Conservation (phyloP, 768 basidiomycete species). For the Lactifluus pinguis region DNA sequence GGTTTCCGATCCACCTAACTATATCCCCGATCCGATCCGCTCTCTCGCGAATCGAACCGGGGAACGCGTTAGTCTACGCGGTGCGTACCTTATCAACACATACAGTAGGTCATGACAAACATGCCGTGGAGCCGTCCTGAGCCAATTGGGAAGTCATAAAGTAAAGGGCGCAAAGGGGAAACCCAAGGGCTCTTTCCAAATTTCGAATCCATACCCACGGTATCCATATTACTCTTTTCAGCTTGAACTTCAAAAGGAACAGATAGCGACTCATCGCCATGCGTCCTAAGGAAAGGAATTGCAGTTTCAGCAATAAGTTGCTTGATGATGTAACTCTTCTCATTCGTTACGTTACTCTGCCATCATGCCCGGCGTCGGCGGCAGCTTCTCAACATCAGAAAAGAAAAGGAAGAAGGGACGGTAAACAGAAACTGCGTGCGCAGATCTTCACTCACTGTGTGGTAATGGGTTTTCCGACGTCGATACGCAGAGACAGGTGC, state of each 20-base stretch:
- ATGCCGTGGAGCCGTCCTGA: neutral
- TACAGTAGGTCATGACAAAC: neutral
- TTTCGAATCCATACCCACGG: neutral
- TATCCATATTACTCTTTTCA: neutral
- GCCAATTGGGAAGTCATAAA: neutral
- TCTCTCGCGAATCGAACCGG: neutral
- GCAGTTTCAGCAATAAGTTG: neutral
- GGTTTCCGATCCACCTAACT: neutral
- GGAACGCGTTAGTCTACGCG: neutral
- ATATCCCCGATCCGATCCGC: neutral
- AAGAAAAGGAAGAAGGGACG: neutral
- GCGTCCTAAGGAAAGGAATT: neutral
- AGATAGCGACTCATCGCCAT: neutral
- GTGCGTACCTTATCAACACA: neutral
- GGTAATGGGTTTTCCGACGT: neutral
- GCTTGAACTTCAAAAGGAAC: neutral
- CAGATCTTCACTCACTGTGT: neutral
- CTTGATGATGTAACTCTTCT: neutral
- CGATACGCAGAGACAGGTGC: neutral
- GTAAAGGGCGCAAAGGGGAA: neutral
- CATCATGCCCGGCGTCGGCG: neutral
- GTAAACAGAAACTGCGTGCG: neutral
- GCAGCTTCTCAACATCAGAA: neutral
- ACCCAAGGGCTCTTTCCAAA: neutral
- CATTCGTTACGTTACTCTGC: neutral